Evolutionary conservation across 129 eudicot species (phyloP).

Genomic region (Oenanthe sinensis): DNA sequence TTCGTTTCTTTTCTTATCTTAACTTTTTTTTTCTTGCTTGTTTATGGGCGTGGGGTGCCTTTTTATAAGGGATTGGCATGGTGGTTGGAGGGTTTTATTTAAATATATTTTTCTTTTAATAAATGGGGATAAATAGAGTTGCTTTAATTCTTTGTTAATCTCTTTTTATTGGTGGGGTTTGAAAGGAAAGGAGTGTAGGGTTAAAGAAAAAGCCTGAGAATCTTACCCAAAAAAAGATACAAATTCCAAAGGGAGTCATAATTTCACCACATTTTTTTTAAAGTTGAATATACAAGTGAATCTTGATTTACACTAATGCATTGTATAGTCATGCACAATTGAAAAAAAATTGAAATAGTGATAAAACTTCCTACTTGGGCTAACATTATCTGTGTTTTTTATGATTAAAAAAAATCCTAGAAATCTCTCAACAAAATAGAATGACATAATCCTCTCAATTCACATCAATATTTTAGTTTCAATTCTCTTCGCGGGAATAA

Average conservation of each 20-base stretch:
- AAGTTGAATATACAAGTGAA: background rate
- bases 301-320: background rate
- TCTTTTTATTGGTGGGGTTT: constrained; percentile 5
- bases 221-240: background rate
- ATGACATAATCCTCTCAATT: too few species aligned
- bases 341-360: too few species aligned
- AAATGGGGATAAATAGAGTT: background rate
- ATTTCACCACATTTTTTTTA: background rate
- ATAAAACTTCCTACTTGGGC: background rate
- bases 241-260: background rate
- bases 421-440: too few species aligned
- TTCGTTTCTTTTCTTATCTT: background rate
- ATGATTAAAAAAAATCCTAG: too few species aligned
- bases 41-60: background rate
- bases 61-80: background rate
- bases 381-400: too few species aligned
- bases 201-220: background rate
- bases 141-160: background rate
- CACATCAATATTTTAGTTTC: too few species aligned
- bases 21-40: background rate
- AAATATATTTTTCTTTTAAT: background rate
- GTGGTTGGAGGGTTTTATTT: background rate
- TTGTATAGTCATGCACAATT: background rate
- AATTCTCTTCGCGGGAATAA: too few species aligned
- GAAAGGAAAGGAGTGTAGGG: background rate